Base-by-base conservation (phyloP, 495 filamentous ascomycete species). In the Talaromyces ruber region DNA sequence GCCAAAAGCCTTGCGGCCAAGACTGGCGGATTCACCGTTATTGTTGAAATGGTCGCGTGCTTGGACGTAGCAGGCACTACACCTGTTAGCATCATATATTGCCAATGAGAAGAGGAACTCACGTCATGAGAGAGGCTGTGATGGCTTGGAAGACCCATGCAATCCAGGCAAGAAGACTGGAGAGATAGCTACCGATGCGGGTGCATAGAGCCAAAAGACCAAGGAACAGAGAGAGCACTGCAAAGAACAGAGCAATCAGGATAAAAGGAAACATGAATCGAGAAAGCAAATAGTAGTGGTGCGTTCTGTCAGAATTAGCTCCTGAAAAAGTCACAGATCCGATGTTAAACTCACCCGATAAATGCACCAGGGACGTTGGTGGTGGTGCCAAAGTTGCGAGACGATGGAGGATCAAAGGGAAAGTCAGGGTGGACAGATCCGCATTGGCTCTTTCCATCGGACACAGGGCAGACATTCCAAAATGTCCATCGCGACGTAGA, bases 401-500 rank as follows among this genome's bases (percentile, higher is more conserved):
- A 59, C 56, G 70, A 68, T 43, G 83, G 79, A 21, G 88, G 88
- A 61, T 89, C 83, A 60, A 91, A 84, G 16, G 88, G 84, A 63
- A 81, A 84, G 32, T 85, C 86, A 0, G 86, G 79, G 45, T 81
- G 72, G 7, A 76, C 71, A 11, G 52, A 67, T 32, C 81, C 79
- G 70, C 88, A 91, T 51, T 79, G 64, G 65, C 82, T 89, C 59
- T 70, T 74, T 21, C 86, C 86, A 58, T 82, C 74, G 14, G 28
- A 14, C 28, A 81, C 82, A 26, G 74, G 69, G 72, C 86, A 89
- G n/a, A 93, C 71, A 66, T 86, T 85, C 83, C 92, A 93, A 76
- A 87, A 93, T 3, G 92, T 94, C 92, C 92, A 97, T 74, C 92
- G 85, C 7, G 90, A 86, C 7, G 82, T 64, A 34, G 81, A 32